These are phyloP conservation scores for Coleophoma crateriformis DNA, from an alignment of 2,329 filamentous ascomycete species.

Conservation along the genomic window DNA sequence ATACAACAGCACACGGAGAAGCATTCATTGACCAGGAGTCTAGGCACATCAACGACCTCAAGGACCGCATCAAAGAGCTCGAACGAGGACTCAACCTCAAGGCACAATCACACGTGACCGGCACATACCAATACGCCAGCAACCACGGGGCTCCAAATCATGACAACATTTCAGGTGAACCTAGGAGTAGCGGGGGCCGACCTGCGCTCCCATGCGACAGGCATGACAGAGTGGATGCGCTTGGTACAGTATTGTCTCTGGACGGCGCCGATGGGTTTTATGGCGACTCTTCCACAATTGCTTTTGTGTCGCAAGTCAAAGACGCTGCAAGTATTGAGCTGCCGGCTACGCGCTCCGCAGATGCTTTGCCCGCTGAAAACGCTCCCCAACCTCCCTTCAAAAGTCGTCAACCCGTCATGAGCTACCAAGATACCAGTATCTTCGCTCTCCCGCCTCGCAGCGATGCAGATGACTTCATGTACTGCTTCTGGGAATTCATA, in stretches of 20 bases:
- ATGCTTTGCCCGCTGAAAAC: not conserved
- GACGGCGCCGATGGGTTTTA: not conserved
- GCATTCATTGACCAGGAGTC: not conserved
- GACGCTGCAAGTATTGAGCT: not conserved
- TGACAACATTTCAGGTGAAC: not conserved
- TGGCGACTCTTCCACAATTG: constrained; percentile 1
- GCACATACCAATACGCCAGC: not conserved
- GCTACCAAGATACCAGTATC: constrained; percentile 1
- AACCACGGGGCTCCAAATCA: not conserved
- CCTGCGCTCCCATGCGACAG: not conserved
- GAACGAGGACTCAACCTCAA: not conserved
- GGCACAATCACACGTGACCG: not conserved
- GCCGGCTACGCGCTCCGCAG: not conserved
- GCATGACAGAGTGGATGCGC: not conserved
- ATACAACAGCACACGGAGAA: not conserved
- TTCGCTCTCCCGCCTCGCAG: constrained; percentile 11
- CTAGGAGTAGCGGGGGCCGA: not conserved
- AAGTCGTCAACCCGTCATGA: not conserved
- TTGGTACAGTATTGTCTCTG: not conserved
- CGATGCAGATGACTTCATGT: constrained; percentile 13
- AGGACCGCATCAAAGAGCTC: not conserved
- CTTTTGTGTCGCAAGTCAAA: constrained; percentile 1
- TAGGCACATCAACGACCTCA: not conserved
- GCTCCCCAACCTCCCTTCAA: not conserved
- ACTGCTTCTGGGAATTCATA: constrained; percentile 13